Conservation (phyloP, 305 asterid species). For the Plantago lanceolata region DNA sequence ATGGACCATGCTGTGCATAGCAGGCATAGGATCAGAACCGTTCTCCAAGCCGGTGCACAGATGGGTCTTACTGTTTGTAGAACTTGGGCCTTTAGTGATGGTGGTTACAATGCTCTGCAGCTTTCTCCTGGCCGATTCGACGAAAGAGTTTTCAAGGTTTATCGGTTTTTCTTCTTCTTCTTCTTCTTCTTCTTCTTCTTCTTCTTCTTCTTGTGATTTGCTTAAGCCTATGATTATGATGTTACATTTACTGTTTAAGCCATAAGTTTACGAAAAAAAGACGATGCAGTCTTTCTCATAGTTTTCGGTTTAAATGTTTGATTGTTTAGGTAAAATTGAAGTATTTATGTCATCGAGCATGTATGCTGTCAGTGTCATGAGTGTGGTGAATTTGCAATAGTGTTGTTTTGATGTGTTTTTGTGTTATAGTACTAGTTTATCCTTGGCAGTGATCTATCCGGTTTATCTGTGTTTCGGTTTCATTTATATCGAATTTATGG, state of each 20-base stretch:
- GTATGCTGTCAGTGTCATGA: too few relatives aligned
- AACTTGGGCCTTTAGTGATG: slow-evolving; percentile 98
- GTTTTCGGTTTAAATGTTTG: slow-evolving; percentile 6
- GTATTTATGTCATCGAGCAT: too few relatives aligned
- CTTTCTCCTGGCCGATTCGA: slow-evolving; percentile 82
- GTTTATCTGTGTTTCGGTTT: background rate
- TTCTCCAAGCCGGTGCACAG: slow-evolving; percentile 76
- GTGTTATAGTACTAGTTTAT: too few relatives aligned
- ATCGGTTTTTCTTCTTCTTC: slow-evolving; percentile 24
- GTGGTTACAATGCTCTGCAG: slow-evolving; percentile 88
- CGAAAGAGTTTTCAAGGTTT: slow-evolving; percentile 79
- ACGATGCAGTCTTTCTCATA: too few relatives aligned
- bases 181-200: too few relatives aligned
- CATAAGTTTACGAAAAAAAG: too few relatives aligned
- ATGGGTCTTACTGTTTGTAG: slow-evolving; percentile 97
- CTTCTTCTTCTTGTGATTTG: slow-evolving; percentile 18
- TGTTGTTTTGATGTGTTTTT: too few relatives aligned
- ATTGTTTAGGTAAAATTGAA: background rate
- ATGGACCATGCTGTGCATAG: slow-evolving; percentile 93
- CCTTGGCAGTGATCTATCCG: background rate
- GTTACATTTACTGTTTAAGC: too few relatives aligned
- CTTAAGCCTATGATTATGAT: too few relatives aligned
- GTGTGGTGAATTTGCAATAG: too few relatives aligned
- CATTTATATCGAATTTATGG: slow-evolving; percentile 12
- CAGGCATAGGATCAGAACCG: slow-evolving; percentile 50